Conservation (phyloP, 371 early-diverging fungal genomes). For the Mucor piriformis region DNA sequence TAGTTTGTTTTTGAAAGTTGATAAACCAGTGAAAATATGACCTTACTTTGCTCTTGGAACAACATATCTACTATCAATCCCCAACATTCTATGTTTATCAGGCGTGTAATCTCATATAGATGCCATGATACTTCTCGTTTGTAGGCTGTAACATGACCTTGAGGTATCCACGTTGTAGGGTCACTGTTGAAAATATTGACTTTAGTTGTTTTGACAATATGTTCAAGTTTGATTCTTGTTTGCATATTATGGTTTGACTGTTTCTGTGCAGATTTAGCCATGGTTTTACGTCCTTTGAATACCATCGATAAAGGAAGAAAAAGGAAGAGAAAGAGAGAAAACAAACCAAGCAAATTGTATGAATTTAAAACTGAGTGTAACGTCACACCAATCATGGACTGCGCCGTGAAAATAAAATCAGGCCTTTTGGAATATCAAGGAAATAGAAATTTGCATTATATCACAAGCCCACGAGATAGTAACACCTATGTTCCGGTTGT, state of each 20-base stretch:
- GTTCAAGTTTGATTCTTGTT: neutral
- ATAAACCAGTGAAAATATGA: constrained; percentile 3
- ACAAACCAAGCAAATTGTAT: too few species aligned
- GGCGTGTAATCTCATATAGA: neutral
- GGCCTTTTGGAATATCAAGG: too few species aligned
- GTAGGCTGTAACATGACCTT: neutral
- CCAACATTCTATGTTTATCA: constrained; percentile 6
- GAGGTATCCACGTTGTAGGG: constrained; percentile 6
- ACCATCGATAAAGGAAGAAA: neutral
- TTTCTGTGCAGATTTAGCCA: neutral
- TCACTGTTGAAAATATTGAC: neutral
- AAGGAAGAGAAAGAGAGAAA: neutral
- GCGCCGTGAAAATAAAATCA: neutral
- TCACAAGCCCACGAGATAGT: neutral
- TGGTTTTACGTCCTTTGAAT: neutral
- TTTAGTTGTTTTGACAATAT: neutral
- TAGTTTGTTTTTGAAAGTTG: neutral
- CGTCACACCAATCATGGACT: neutral
- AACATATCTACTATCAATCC: neutral
- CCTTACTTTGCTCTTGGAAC: neutral
- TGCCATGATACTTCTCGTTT: constrained; percentile 5
- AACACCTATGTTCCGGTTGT: too few species aligned
- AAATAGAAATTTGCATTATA: neutral
- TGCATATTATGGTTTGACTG: neutral
- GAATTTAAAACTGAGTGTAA: neutral